These are phyloP conservation scores for Endocalyx cinctus DNA, from an alignment of 2,329 filamentous ascomycete genomes.

Conservation along the genomic window DNA sequence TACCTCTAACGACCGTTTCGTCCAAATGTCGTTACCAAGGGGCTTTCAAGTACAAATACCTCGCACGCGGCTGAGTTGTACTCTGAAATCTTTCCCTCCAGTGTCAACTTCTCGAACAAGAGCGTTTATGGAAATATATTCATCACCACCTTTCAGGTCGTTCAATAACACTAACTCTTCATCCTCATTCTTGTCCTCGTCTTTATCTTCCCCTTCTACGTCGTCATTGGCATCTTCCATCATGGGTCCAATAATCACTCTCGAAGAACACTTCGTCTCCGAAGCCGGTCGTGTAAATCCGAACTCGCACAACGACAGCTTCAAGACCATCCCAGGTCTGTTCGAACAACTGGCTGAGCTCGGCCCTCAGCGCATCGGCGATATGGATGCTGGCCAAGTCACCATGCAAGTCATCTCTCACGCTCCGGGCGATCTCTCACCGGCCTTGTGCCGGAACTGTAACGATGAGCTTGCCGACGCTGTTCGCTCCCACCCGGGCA, in stretches of 20 bases:
- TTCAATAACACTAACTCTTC: too few species aligned
- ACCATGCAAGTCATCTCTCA: slow-evolving; percentile 17
- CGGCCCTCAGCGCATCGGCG: slow-evolving; percentile 7
- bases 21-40: too few species aligned
- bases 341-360: slow-evolving; percentile 2
- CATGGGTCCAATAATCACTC: slow-evolving; percentile 3
- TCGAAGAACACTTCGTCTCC: slow-evolving; percentile 8
- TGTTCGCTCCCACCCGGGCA: slow-evolving; percentile 14
- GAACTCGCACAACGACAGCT: slow-evolving; percentile 4
- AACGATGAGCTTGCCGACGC: slow-evolving; percentile 18
- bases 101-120: too few species aligned
- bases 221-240: too few species aligned
- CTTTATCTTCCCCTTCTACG: too few species aligned
- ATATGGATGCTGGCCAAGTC: slow-evolving; percentile 14
- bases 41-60: too few species aligned
- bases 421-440: slow-evolving; percentile 9
- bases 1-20: too few species aligned
- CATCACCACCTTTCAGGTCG: too few species aligned
- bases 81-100: too few species aligned
- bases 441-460: slow-evolving; percentile 9
- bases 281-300: slow-evolving; percentile 3
- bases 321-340: slow-evolving; percentile 5
- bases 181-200: too few species aligned
- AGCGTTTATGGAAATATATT: too few species aligned
- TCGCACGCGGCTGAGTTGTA: too few species aligned